Conservation (phyloP, 306 rosid genomes). For the Neltuma alba region DNA sequence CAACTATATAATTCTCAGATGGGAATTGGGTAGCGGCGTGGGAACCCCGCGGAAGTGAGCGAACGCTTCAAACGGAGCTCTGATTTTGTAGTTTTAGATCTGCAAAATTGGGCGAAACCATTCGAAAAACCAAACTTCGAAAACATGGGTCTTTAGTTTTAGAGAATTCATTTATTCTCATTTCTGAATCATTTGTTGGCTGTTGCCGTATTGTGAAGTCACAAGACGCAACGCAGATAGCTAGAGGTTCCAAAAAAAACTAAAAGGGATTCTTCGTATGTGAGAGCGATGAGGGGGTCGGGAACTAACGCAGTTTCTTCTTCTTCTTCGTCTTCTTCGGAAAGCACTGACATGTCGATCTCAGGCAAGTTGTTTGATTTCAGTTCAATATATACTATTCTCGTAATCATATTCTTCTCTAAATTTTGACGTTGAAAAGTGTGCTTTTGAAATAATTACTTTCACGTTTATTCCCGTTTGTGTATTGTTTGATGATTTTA, state of each 20-base stretch:
- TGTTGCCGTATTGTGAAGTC: slow-evolving; percentile 17
- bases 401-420: neutral
- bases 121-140: neutral
- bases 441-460: neutral
- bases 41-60: neutral
- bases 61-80: slow-evolving; percentile 38
- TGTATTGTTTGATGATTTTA: neutral
- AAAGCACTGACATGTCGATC: slow-evolving; percentile 35
- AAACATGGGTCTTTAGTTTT: neutral
- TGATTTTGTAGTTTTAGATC: slow-evolving; percentile 37
- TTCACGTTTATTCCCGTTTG: neutral
- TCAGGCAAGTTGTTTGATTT: slow-evolving; percentile 41
- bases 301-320: slow-evolving; percentile 23
- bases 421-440: neutral
- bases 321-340: slow-evolving; percentile 42
- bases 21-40: neutral
- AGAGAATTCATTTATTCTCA: neutral
- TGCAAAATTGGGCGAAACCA: slow-evolving; percentile 7
- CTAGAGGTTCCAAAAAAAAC: neutral
- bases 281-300: slow-evolving; percentile 44
- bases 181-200: slow-evolving; percentile 12
- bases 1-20: neutral
- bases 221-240: neutral
- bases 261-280: slow-evolving; percentile 26
- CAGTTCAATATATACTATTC: neutral